Conservation (phyloP, 176 grass and related monocot species). For the Alloteropsis semialata region DNA sequence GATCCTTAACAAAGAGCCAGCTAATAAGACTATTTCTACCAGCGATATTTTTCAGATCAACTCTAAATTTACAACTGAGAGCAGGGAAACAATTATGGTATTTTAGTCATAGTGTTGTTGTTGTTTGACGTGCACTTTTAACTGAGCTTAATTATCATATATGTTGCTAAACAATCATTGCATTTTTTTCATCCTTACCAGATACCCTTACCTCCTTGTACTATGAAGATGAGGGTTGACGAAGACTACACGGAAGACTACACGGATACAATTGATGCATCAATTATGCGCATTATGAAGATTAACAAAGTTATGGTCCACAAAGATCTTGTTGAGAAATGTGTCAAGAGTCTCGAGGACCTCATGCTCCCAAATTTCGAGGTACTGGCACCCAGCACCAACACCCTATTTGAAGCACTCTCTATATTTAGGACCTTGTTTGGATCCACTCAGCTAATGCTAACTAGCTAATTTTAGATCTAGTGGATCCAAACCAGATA, state of each 20-base stretch:
- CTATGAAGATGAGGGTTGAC: constrained; percentile 94
- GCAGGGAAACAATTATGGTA: constrained; percentile 93
- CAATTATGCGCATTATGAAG: constrained; percentile 87
- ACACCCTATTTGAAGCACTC: too few relatives aligned
- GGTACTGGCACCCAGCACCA: too few relatives aligned
- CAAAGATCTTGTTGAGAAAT: constrained; percentile 74
- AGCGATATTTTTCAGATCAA: constrained; percentile 83
- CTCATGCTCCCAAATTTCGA: constrained; percentile 98
- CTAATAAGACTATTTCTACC: constrained; percentile 70
- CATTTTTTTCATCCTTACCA: constrained; percentile 6
- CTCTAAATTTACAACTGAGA: constrained; percentile 88
- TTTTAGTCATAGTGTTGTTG: background rate
- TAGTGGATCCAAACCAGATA: too few relatives aligned
- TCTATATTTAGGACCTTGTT: too few relatives aligned
- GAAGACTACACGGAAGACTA: constrained; percentile 96
- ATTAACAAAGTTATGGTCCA: constrained; percentile 77
- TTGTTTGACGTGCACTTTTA: background rate
- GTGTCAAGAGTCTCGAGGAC: constrained; percentile 82
- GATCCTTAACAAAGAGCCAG: constrained; percentile 81
- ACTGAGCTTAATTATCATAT: too few relatives aligned
- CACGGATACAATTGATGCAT: constrained; percentile 88
- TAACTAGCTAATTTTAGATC: too few relatives aligned
- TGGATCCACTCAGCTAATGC: too few relatives aligned
- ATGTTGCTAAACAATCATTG: constrained; percentile 16
- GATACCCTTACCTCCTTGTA: constrained; percentile 81